These are phyloP conservation scores for Teratosphaeriaceae sp. DNA, from an alignment of 2,329 filamentous ascomycete species.

Conservation along the genomic window DNA sequence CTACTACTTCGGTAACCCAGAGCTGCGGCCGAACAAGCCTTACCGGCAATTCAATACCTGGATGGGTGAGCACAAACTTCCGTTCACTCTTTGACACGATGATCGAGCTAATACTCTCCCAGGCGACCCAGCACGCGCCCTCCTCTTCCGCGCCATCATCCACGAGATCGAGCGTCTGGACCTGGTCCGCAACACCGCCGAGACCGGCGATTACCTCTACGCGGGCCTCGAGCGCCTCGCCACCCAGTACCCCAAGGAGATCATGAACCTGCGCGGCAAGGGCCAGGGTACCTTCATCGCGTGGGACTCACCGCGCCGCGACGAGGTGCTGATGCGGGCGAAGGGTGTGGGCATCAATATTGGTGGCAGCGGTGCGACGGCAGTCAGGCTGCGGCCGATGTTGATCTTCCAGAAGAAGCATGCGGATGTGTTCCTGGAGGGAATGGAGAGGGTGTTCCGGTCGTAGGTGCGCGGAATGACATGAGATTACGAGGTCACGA, in stretches of 20 bases:
- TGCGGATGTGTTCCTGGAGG: constrained; percentile 70
- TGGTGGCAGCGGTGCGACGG: constrained; percentile 68
- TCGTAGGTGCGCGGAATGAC: constrained; percentile 14
- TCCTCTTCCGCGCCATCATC: constrained; percentile 82
- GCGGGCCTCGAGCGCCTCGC: constrained; percentile 61
- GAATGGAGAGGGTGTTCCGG: constrained; percentile 28
- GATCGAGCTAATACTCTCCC: background rate
- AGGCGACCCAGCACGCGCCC: constrained; percentile 75
- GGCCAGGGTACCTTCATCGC: constrained; percentile 88
- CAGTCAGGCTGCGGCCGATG: constrained; percentile 82
- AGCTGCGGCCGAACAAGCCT: constrained; percentile 79
- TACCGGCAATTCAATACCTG: constrained; percentile 97
- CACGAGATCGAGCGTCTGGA: constrained; percentile 69
- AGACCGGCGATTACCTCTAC: constrained; percentile 73
- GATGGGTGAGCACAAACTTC: constrained; percentile 49
- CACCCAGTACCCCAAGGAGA: constrained; percentile 65
- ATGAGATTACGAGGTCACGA: background rate
- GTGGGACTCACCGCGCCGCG: constrained; percentile 75
- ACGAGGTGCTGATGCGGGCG: constrained; percentile 70
- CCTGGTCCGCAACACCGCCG: constrained; percentile 73
- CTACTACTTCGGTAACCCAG: constrained; percentile 80
- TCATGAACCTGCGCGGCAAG: constrained; percentile 80
- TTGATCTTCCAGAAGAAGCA: constrained; percentile 88
- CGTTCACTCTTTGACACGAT: background rate
- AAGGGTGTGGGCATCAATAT: constrained; percentile 82